A percentile compares a stretch with the other conserved stretches of the same genome.
Conservation (phyloP, 306 rosid species). For the Cucurbita ficifolia region DNA sequence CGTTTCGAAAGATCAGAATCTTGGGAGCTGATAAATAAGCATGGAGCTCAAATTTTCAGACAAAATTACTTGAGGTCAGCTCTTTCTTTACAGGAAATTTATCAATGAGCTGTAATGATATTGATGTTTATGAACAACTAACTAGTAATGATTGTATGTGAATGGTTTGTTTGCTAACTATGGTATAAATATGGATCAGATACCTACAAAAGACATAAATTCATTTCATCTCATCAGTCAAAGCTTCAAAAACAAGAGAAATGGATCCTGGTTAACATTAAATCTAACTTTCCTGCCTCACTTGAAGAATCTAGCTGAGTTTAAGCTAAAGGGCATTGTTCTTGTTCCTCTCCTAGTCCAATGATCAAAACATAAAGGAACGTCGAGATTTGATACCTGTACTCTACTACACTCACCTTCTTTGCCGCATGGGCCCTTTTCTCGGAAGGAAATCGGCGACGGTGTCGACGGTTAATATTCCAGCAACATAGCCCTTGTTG, state of each 20-base stretch:
- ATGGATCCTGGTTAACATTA: not conserved
- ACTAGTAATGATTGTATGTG: not conserved
- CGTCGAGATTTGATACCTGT: not conserved
- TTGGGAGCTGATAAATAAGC: not conserved
- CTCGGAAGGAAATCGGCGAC: constrained; percentile 91
- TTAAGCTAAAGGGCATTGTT: not conserved
- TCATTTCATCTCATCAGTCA: not conserved
- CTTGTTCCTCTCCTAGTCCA: not conserved
- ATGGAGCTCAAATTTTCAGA: not conserved
- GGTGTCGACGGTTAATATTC: constrained; percentile 83
- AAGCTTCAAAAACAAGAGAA: not conserved
- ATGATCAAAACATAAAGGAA: not conserved
- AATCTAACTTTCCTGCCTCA: not conserved
- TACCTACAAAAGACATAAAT: not conserved
- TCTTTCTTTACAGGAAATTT: not conserved
- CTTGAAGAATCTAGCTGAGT: not conserved
- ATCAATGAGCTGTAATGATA: not conserved
- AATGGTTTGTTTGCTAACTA: not conserved
- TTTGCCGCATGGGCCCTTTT: constrained; percentile 62
- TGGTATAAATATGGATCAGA: not conserved
- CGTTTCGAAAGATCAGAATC: not conserved
- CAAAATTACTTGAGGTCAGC: not conserved
- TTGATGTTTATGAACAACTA: not conserved
- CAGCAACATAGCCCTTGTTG: constrained; percentile 79
- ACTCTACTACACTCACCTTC: constrained; percentile 36